Conservation (phyloP, 176 grass and related monocot genomes). For the Lolium multiflorum region DNA sequence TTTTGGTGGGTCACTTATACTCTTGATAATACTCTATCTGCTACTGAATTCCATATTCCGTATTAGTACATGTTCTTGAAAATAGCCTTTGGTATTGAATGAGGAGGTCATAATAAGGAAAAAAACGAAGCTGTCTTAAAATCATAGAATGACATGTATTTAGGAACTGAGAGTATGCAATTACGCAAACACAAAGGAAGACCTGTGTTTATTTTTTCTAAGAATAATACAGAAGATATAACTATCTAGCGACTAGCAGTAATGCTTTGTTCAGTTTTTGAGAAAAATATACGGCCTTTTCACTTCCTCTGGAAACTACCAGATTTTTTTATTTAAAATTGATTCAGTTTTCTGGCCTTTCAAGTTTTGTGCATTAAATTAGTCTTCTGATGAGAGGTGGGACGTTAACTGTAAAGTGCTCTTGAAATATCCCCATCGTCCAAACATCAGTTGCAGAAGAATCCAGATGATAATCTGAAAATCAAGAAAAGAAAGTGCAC, state of each 20-base stretch:
- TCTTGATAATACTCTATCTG: too few relatives aligned
- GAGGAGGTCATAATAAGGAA: background rate
- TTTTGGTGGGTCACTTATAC: too few relatives aligned
- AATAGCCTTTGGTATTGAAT: background rate
- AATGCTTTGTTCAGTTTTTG: too few relatives aligned
- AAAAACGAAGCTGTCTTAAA: background rate
- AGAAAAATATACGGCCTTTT: too few relatives aligned
- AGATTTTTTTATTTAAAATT: conserved; percentile 1
- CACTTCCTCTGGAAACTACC: conserved; percentile 1
- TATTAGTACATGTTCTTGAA: background rate
- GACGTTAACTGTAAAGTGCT: background rate
- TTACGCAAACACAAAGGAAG: background rate
- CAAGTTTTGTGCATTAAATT: background rate
- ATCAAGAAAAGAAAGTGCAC: background rate
- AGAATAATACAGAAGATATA: background rate
- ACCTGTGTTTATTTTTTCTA: background rate
- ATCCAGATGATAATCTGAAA: conserved; percentile 27
- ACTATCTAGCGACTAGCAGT: too few relatives aligned
- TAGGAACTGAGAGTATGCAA: background rate
- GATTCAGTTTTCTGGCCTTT: background rate
- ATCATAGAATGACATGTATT: background rate
- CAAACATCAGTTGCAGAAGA: conserved; percentile 13
- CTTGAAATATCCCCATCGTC: background rate
- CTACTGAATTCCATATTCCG: too few relatives aligned
- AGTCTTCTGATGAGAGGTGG: conserved; percentile 12